Percentiles rank a stretch among this genome's conserved stretches.
These are phyloP conservation scores for Starmerella geochares DNA, from an alignment of 805 yeast species.

Conservation along the genomic window DNA sequence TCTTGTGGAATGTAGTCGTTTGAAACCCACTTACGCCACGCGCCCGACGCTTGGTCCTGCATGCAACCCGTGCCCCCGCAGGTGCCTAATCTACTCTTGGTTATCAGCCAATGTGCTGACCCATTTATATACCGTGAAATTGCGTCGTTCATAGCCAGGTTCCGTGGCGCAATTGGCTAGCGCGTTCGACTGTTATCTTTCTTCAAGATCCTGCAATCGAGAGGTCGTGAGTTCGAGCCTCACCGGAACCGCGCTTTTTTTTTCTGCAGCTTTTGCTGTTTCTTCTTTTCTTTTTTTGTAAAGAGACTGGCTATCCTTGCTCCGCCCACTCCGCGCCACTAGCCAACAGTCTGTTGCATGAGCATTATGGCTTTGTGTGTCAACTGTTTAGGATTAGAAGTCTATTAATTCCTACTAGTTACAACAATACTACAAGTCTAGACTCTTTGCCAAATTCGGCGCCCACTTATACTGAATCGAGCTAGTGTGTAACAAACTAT, in stretches of 20 bases:
- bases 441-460: background rate
- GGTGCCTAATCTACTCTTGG: background rate
- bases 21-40: background rate
- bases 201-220: slow-evolving; percentile 19
- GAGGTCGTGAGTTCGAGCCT: slow-evolving; percentile 28
- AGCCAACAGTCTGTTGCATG: too few species aligned
- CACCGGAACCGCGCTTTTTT: slow-evolving; percentile 25
- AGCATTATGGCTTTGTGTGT: too few species aligned
- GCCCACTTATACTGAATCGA: background rate
- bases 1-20: too few species aligned
- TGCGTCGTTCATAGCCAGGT: slow-evolving; percentile 10
- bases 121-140: too few species aligned
- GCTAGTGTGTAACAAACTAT: slow-evolving; percentile 6
- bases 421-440: background rate
- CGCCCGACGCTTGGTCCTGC: background rate
- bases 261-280: too few species aligned
- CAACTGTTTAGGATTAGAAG: too few species aligned
- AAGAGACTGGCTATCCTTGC: too few species aligned
- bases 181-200: slow-evolving; percentile 26
- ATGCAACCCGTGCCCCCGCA: background rate
- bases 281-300: too few species aligned
- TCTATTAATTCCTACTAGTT: too few species aligned
- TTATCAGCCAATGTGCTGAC: too few species aligned
- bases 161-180: slow-evolving; percentile 28
- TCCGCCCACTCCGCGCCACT: too few species aligned